A percentile compares a stretch with the other conserved stretches of the same genome.
phyloP scores from a whole-genome alignment of 345 rosid genomes.

The Geranium rotundifolium region DNA sequence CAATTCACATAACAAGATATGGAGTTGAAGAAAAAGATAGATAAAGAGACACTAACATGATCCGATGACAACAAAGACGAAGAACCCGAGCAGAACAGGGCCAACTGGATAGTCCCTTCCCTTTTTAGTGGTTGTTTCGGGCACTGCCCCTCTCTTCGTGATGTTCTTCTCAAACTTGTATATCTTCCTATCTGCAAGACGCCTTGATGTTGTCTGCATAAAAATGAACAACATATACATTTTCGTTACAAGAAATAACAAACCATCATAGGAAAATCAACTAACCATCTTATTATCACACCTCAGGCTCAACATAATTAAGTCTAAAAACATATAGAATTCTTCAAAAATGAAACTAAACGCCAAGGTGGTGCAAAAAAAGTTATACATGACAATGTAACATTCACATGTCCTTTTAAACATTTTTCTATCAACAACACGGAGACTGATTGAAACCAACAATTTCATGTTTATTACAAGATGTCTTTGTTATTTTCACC shows the following conservation, averaged over 20 bases:
- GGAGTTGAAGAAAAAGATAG: background rate
- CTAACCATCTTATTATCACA: background rate
- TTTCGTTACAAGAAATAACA: background rate
- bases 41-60: constrained; percentile 12
- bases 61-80: constrained; percentile 25
- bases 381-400: too few relatives aligned
- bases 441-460: too few relatives aligned
- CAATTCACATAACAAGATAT: background rate
- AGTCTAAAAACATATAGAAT: too few relatives aligned
- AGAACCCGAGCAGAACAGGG: constrained; percentile 15
- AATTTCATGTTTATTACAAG: too few relatives aligned
- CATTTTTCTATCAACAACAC: too few relatives aligned
- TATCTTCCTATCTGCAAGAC: constrained; percentile 20
- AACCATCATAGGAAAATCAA: background rate
- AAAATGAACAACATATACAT: background rate
- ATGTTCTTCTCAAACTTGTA: constrained; percentile 26
- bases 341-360: too few relatives aligned
- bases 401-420: too few relatives aligned
- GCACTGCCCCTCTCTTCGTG: constrained; percentile 16
- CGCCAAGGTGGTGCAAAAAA: too few relatives aligned
- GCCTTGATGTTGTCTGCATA: constrained; percentile 24
- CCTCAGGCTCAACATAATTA: too few relatives aligned
- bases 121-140: constrained; percentile 11
- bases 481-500: too few relatives aligned
- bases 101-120: constrained; percentile 18